These are phyloP conservation scores for Barnettozyma vustinii DNA, from an alignment of 805 yeast species.

Conservation along the genomic window DNA sequence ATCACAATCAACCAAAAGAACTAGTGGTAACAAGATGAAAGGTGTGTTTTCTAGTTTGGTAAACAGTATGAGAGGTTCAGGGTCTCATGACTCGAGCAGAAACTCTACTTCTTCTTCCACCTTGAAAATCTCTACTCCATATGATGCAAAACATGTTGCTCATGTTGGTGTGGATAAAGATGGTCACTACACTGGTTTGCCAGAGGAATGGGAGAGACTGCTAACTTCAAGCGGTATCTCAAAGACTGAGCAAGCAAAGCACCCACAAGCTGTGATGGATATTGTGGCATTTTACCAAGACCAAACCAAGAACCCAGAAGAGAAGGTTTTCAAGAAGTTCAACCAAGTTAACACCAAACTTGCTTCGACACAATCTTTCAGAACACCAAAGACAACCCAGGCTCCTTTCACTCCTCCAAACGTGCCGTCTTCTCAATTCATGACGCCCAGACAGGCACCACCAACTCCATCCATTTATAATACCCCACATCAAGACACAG, in stretches of 20 bases:
- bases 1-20: constrained; percentile 24
- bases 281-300: constrained; percentile 82
- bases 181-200: constrained; percentile 88
- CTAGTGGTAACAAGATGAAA: constrained; percentile 47
- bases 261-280: constrained; percentile 92
- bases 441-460: constrained; percentile 26
- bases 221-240: constrained; percentile 84
- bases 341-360: constrained; percentile 25
- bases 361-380: constrained; percentile 28
- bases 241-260: constrained; percentile 78
- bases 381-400: constrained; percentile 26
- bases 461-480: constrained; percentile 12
- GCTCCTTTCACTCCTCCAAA: constrained; percentile 23
- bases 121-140: constrained; percentile 80
- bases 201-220: constrained; percentile 86
- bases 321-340: constrained; percentile 36
- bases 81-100: constrained; percentile 15
- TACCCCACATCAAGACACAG: constrained; percentile 5
- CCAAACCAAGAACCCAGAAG: constrained; percentile 38
- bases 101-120: constrained; percentile 14
- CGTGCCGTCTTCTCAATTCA: constrained; percentile 16
- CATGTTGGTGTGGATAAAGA: constrained; percentile 88
- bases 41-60: constrained; percentile 52
- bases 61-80: constrained; percentile 39
- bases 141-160: constrained; percentile 82